Base-by-base conservation (phyloP, 257 asterid species). In the Solanum phureja region DNA sequence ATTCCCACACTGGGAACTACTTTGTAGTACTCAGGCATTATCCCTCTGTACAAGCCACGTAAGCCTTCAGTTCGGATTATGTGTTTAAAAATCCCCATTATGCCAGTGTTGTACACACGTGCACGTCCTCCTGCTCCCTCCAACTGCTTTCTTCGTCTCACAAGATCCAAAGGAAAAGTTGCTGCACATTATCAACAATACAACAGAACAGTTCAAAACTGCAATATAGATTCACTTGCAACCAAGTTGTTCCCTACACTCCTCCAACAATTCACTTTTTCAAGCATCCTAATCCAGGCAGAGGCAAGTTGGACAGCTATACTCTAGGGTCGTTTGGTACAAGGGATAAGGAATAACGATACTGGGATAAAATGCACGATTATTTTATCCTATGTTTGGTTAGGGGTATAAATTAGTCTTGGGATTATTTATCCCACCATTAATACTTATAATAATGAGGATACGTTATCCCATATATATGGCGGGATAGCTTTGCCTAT, bases 1-100 rank as follows among this genome's bases (percentile, higher is more conserved):
- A 96, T 94, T 82, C 98, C 99, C 35, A 95, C 98, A 83, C 98
- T 91, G 3, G 99, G 99, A 81, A 96, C 98, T 84, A 96, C 99
- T 89, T 96, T 96, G 94, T 93, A 96, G 88, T 94, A 95, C 90
- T 96, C 99, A 0, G 99, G 98, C 95, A 96, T 73, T 89, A 96
- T 96, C 73, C 99, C 99, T 91, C 98, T 93, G 58, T 96, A 96
- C 87, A 96, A 88, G n/a, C 98, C 99, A 21, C 92, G 94, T 1
- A 96, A 64, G 35, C 99, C 99, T 94, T 96, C 99, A 27, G 83
- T 56, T 18, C 90, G 91, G 84, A 94, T 19, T 49, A 96, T 96
- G 87, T 93, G 96, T 85, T 89, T 84, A 89, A 96, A 92, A 40
- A 95, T 91, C 84, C 98, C 99, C 27, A 92, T 44, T 44, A 96